Conservation (phyloP, 75 land plant species). For the Selaginella moellendorffii region DNA sequence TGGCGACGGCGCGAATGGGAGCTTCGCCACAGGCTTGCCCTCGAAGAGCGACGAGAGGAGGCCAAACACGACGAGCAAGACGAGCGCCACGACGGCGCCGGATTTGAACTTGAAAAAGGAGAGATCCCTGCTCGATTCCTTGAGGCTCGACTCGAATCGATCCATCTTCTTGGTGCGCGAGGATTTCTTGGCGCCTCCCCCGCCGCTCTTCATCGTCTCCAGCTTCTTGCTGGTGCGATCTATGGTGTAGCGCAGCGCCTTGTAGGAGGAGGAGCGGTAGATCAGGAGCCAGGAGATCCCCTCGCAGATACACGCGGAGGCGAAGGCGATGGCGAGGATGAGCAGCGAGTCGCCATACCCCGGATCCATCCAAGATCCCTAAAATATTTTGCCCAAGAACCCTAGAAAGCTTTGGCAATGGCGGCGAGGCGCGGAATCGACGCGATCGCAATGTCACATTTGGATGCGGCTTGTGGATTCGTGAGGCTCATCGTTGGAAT, state of each 20-base stretch:
- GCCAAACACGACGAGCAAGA: conserved; percentile 69
- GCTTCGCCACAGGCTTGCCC: conserved; percentile 65
- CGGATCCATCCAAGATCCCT: too few species aligned
- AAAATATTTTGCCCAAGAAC: too few species aligned
- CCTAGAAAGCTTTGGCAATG: too few species aligned
- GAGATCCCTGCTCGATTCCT: conserved; percentile 63
- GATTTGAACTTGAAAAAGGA: conserved; percentile 82
- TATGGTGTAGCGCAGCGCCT: conserved; percentile 68
- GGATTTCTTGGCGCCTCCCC: conserved; percentile 13
- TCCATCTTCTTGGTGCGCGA: conserved; percentile 71
- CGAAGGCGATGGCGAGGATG: conserved; percentile 51
- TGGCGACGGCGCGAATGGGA: conserved; percentile 54
- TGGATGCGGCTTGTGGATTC: too few species aligned
- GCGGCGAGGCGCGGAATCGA: too few species aligned
- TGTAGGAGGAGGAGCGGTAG: conserved; percentile 80
- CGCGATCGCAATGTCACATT: too few species aligned
- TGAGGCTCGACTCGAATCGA: conserved; percentile 66
- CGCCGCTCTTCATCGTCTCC: conserved; percentile 49
- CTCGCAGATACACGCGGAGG: conserved; percentile 65
- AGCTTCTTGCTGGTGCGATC: conserved; percentile 64
- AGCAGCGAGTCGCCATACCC: conserved; percentile 48
- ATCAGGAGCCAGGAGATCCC: conserved; percentile 80
- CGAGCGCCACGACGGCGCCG: conserved; percentile 70
- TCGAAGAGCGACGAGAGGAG: conserved; percentile 67
- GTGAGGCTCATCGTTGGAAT: too few species aligned